Evolutionary conservation across 2,329 filamentous ascomycete species (phyloP).

Genomic region (Fonsecaea pedrosoi): DNA sequence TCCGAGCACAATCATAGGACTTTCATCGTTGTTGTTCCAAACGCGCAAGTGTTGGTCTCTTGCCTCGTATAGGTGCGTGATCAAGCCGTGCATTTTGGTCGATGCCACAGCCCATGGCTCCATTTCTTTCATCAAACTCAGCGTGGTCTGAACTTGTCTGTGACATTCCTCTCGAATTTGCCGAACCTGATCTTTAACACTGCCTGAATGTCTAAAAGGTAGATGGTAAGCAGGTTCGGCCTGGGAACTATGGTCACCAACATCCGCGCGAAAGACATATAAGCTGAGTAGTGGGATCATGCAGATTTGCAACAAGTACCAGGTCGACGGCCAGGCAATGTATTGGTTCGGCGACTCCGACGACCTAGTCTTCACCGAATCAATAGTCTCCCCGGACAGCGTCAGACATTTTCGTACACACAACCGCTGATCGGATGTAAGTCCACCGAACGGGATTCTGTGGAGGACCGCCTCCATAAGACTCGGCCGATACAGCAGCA

Average conservation of each 20-base stretch:
- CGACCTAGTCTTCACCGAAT: slow-evolving; percentile 22
- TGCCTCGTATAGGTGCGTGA: slow-evolving; percentile 20
- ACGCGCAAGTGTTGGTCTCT: slow-evolving; percentile 24
- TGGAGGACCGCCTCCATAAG: slow-evolving; percentile 33
- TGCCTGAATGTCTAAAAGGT: slow-evolving; percentile 5
- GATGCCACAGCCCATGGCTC: slow-evolving; percentile 28
- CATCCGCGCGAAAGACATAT: slow-evolving; percentile 21
- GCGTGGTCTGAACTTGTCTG: slow-evolving; percentile 20
- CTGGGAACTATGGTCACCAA: not conserved
- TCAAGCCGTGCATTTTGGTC: slow-evolving; percentile 23
- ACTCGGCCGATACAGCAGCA: slow-evolving; percentile 38
- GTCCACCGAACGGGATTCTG: slow-evolving; percentile 25
- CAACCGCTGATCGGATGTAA: slow-evolving; percentile 30
- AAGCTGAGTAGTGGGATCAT: slow-evolving; percentile 34
- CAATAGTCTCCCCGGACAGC: slow-evolving; percentile 22
- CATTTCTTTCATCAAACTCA: slow-evolving; percentile 27
- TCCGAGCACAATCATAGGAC: slow-evolving; percentile 15
- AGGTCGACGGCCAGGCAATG: slow-evolving; percentile 31
- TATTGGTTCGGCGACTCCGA: slow-evolving; percentile 28
- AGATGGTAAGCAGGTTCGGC: not conserved
- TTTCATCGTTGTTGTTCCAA: slow-evolving; percentile 29
- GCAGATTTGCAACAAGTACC: slow-evolving; percentile 37
- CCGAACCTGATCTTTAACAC: slow-evolving; percentile 13
- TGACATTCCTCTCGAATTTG: slow-evolving; percentile 27
- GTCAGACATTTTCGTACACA: slow-evolving; percentile 25